Evolutionary conservation across 78 protist species (phyloP), one percentile per base, ranked within the genome.

Genomic region (Dictyostelium brefeldianum): DNA sequence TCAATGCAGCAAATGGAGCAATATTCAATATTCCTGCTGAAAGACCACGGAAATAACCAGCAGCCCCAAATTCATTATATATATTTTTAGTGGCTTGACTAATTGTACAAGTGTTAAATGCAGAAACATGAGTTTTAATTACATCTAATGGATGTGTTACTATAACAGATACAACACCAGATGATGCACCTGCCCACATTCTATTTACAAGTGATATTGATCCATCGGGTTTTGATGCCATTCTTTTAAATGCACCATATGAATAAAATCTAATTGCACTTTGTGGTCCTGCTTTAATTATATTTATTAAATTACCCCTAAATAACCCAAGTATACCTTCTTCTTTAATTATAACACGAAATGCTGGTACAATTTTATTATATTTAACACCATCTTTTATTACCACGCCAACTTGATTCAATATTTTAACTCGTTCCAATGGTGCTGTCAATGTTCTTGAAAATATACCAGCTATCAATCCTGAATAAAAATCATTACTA

Each of bases 371-470:
- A 17, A 87, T 65, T 43, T 53, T 75, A 46, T 77, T 57, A 65
- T 87, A 87, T 87, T 77, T 87, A 3, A 69, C 31, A 2, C 83
- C 78, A 59, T 74, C 78, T 18, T 67, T 67, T 31, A 67, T 12
- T 31, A 31, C 17, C 1, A 67, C 47, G 5, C 36, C 75, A 75
- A 87, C 78, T 51, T 92, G 96, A 73, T 78, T 82, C 51, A 92
- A 62, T 47, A 71, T 56, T 54, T 79, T 78, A 43, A 92, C 17
- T 69, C 92, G 48, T 12, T 92, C 96, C 12, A 92, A 56, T 27
- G 96, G 96, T 82, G 96, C 96, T 12, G 96, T 92, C 9, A 82
- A 29, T 31, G 96, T 92, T 64, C 96, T 74, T 10, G 83, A 69
- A 9, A 73, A 51, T 15, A 85, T 85, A 78, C 96, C 96, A 25